Conservation (phyloP, 257 asterid genomes). For the Gardenia jasminoides region DNA sequence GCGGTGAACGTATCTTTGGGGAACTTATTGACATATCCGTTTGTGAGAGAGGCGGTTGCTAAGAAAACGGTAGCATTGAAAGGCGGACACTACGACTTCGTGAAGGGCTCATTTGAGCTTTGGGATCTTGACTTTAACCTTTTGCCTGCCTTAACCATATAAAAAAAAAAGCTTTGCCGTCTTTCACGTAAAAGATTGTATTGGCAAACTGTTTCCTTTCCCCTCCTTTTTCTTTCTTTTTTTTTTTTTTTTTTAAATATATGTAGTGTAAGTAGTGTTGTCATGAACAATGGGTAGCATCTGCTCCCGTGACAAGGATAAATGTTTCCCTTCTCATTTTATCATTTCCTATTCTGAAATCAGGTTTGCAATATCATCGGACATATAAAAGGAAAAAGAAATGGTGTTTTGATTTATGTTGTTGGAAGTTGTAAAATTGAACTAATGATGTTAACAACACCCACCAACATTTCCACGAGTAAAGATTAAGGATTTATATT, state of each 20-base stretch:
- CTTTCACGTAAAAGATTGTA: neutral
- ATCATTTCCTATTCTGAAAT: neutral
- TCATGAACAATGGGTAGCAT: neutral
- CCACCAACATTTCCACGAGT: too few species aligned
- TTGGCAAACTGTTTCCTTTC: too few species aligned
- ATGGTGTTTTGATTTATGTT: too few species aligned
- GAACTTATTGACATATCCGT: conserved; percentile 71
- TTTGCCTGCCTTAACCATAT: conserved; percentile 39
- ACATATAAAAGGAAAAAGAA: too few species aligned
- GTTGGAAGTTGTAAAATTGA: too few species aligned
- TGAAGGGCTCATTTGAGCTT: conserved; percentile 64
- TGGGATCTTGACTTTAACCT: conserved; percentile 71
- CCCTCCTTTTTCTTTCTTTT: too few species aligned
- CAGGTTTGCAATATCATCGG: too few species aligned
- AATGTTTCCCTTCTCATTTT: neutral
- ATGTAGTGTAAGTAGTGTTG: too few species aligned
- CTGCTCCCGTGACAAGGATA: neutral
- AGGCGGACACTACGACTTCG: conserved; percentile 93
- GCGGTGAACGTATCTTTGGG: conserved; percentile 79
- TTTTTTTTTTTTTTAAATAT: too few species aligned
- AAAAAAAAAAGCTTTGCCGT: conserved; percentile 17
- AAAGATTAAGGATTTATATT: too few species aligned
- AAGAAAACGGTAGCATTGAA: conserved; percentile 51
- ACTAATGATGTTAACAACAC: too few species aligned
- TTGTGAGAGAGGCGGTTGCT: conserved; percentile 68